Conservation (phyloP, 169 alveolate genomes). For the Ichthyophthirius multifiliis region DNA sequence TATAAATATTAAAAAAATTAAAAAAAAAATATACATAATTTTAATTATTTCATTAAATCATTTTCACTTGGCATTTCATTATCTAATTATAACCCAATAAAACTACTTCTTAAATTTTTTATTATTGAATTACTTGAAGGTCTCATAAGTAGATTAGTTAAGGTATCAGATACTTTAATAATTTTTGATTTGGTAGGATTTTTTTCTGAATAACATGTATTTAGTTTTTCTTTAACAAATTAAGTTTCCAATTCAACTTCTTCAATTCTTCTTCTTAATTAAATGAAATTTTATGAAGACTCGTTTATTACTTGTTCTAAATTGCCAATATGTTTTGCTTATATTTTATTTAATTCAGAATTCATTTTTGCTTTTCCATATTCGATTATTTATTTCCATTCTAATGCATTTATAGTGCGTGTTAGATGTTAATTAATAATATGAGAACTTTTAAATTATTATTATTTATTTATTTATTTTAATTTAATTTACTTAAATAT, state of each 20-base stretch:
- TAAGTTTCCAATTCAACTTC: constrained; percentile 17
- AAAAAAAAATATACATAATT: neutral
- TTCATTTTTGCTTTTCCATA: constrained; percentile 17
- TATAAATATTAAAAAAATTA: too few species aligned
- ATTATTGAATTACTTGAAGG: neutral
- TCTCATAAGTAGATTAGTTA: neutral
- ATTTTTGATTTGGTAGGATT: neutral
- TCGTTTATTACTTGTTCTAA: neutral
- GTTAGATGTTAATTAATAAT: constrained; percentile 5
- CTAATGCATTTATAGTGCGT: constrained; percentile 17
- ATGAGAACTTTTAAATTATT: neutral
- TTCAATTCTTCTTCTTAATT: constrained; percentile 14
- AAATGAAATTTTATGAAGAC: neutral
- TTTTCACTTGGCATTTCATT: neutral
- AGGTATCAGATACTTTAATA: neutral
- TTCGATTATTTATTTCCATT: constrained; percentile 18
- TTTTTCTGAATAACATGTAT: neutral
- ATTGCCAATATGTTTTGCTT: neutral
- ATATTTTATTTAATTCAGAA: neutral
- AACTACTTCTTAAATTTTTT: neutral
- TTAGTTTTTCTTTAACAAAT: neutral
- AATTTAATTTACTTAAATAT: neutral
- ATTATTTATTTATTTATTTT: neutral
- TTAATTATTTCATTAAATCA: neutral
- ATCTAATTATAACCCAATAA: constrained; percentile 1